Evolutionary conservation across 208 protist genomes (phyloP).

Genomic region (Leishmania turanica): DNA sequence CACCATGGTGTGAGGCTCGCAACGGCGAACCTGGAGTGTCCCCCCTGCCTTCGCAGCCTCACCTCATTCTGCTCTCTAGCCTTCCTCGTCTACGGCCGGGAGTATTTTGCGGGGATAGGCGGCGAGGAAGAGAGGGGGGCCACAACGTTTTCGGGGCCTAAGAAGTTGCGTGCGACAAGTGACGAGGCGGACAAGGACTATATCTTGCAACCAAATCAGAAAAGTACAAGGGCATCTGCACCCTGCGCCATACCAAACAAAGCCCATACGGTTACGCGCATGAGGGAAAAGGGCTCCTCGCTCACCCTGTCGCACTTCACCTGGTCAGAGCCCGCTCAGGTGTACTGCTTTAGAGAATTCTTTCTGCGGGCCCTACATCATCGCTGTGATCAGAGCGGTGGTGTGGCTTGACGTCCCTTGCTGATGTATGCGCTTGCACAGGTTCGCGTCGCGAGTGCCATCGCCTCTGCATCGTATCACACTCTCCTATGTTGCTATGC

Average conservation of each 20-base stretch:
- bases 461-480: neutral
- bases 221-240: neutral
- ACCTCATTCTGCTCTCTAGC: neutral
- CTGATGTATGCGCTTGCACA: neutral
- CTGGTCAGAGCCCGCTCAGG: neutral
- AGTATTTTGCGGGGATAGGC: neutral
- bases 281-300: neutral
- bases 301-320: neutral
- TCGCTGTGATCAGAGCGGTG: neutral
- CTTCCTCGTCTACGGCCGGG: neutral
- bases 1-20: neutral
- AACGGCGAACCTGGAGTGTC: neutral
- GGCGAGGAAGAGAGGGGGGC: neutral
- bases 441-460: neutral
- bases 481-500: neutral
- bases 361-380: neutral
- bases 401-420: neutral
- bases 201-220: neutral
- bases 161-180: neutral
- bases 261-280: neutral
- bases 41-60: neutral
- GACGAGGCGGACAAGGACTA: neutral
- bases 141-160: neutral
- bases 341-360: neutral
- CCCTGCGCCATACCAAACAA: neutral